Percentiles rank a stretch among this genome's conserved stretches.
These are phyloP conservation scores for Mediolabrus comicus DNA, from an alignment of 108 stramenopile genomes.

Conservation along the genomic window DNA sequence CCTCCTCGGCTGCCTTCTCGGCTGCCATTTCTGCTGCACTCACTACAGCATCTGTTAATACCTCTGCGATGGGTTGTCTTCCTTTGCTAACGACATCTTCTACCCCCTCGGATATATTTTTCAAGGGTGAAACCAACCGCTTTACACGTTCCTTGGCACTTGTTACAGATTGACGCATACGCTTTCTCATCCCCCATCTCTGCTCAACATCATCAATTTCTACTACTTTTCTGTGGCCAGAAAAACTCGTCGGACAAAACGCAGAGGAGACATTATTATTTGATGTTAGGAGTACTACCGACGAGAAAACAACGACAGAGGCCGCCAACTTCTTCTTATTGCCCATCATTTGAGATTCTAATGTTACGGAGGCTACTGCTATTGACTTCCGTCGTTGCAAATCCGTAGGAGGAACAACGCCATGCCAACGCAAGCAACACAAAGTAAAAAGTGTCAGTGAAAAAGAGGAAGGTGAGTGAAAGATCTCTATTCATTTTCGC, in stretches of 20 bases:
- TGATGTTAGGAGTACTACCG: neutral
- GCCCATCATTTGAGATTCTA: too few relatives aligned
- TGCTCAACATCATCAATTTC: too few relatives aligned
- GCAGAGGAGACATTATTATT: neutral
- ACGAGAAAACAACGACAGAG: neutral
- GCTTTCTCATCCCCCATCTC: neutral
- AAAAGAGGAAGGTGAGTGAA: too few relatives aligned
- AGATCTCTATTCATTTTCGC: too few relatives aligned
- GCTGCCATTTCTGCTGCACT: neutral
- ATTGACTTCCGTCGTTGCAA: too few relatives aligned
- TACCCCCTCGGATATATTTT: neutral
- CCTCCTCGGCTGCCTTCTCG: neutral
- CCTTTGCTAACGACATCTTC: slow-evolving; percentile 9
- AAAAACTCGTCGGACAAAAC: neutral
- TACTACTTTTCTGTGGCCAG: neutral
- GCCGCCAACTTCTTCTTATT: neutral
- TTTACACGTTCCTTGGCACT: neutral
- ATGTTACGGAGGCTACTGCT: too few relatives aligned
- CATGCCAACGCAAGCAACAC: too few relatives aligned
- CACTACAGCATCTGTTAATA: slow-evolving; percentile 1
- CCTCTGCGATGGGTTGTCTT: slow-evolving; percentile 15
- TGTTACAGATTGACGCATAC: neutral
- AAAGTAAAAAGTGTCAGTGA: too few relatives aligned
- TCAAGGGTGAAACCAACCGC: neutral
- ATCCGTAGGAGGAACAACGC: too few relatives aligned